phyloP scores from a whole-genome alignment of 441 rosid species.

The Brassica balearica region DNA sequence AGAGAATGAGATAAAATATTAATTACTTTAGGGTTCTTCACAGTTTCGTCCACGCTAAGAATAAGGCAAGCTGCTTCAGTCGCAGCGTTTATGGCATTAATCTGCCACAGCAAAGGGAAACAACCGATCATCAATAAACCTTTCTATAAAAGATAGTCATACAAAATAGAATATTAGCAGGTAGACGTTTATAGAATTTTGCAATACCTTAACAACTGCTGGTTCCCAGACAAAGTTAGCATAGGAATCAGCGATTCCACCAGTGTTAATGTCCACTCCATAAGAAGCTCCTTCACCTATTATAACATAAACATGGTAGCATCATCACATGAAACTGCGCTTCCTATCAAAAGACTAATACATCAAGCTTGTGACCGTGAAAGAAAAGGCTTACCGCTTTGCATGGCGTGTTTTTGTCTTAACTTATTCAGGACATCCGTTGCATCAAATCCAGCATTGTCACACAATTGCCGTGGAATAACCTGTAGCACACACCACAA shows the following conservation, averaged over 20 bases:
- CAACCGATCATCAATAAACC: neutral
- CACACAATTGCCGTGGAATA: slow-evolving; percentile 96
- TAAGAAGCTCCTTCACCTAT: slow-evolving; percentile 93
- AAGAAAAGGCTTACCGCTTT: slow-evolving; percentile 64
- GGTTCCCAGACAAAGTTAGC: slow-evolving; percentile 99
- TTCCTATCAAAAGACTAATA: slow-evolving; percentile 10
- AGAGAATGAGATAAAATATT: slow-evolving; percentile 2
- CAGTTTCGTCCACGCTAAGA: slow-evolving; percentile 95
- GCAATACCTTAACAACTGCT: slow-evolving; percentile 87
- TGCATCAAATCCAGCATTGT: slow-evolving; percentile 99
- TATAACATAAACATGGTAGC: slow-evolving; percentile 12
- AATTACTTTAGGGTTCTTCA: slow-evolving; percentile 96
- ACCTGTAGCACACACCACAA: slow-evolving; percentile 54
- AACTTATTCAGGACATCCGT: slow-evolving; percentile 97
- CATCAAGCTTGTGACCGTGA: slow-evolving; percentile 8
- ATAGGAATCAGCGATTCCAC: slow-evolving; percentile 94
- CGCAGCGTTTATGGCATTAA: slow-evolving; percentile 98
- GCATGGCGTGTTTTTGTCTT: slow-evolving; percentile 95
- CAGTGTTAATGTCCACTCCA: slow-evolving; percentile 97
- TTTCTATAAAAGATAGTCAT: neutral
- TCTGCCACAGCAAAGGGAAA: slow-evolving; percentile 51
- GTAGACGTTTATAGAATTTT: slow-evolving; percentile 5
- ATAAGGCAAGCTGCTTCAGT: slow-evolving; percentile 98
- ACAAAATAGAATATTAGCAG: slow-evolving; percentile 8
- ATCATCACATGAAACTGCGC: slow-evolving; percentile 16